Base-by-base conservation (phyloP, 2,329 filamentous ascomycete species). In the Aschersonia sp. region DNA sequence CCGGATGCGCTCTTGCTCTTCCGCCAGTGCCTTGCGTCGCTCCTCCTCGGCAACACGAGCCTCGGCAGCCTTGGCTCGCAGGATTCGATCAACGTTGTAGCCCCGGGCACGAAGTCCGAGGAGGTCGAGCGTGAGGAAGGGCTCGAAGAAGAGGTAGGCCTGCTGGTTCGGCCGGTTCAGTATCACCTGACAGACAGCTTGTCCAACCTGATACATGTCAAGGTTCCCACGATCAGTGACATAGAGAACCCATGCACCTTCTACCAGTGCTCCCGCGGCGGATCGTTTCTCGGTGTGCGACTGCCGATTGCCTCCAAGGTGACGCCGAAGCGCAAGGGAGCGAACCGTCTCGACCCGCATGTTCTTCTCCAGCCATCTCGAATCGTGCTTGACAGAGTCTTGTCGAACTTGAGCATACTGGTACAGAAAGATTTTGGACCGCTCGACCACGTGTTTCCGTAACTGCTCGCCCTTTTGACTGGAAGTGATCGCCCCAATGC, bases 81-180 rank as follows among this genome's bases (percentile, higher is more conserved):
- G 72, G 52, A 98, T 97, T 45, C 92, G 83, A 58, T 96, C 87
- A 40, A 98, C 92, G 55, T 98, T 97, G 70, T 96, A 97, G 2
- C 92, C 92, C 53, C 92, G 87, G 51, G 81, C 80, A 56, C 87
- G 82, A 41, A 98, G 68, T 46, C 89, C 82, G 44, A 85, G 76
- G 30, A 98, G 72, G 55, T 90, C 87, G 7, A 92, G 81, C 49
- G 85, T 90, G 39, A 98, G 69, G 52, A 98, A 83, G 47, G 87
- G 89, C 64, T 97, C 92, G 48, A 98, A 79, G 47, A 92, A 90
- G 48, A 96, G 76, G 47, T 87, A 87, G 2, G 90, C 88, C 59
- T 94, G 85, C 57, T 94, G 85, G 53, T 86, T 90, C 6, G 90
- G 88, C 29, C 87, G 78, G 46, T 79, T 78, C 44, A 98, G 71